Conservation (phyloP, 371 early-diverging fungal species). For the Syncephalastrum sp. region DNA sequence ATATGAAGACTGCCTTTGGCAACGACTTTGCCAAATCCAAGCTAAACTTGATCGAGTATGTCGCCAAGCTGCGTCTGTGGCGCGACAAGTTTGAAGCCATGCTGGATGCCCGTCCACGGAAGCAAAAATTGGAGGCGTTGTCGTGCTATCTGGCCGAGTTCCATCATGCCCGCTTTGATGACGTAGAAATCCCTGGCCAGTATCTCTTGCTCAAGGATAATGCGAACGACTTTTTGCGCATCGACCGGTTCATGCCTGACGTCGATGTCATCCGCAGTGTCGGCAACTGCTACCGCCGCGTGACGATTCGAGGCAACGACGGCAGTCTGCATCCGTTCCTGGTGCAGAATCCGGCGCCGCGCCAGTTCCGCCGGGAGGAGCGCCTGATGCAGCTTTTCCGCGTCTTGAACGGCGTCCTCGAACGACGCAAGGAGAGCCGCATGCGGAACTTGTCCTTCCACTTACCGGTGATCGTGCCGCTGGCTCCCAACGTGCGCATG, state of each 20-base stretch:
- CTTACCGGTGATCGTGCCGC: slow-evolving; percentile 85
- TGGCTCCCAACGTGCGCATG: slow-evolving; percentile 92
- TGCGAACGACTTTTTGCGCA: slow-evolving; percentile 89
- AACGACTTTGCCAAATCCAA: slow-evolving; percentile 84
- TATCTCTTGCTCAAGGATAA: slow-evolving; percentile 83
- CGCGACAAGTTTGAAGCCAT: slow-evolving; percentile 86
- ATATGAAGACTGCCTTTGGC: slow-evolving; percentile 80
- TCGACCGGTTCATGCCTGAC: slow-evolving; percentile 92
- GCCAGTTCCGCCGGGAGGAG: slow-evolving; percentile 91
- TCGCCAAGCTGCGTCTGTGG: slow-evolving; percentile 83
- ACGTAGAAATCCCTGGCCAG: slow-evolving; percentile 98
- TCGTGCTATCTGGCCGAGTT: slow-evolving; percentile 94
- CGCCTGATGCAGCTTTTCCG: slow-evolving; percentile 91
- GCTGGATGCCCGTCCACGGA: slow-evolving; percentile 78
- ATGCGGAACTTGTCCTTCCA: slow-evolving; percentile 87
- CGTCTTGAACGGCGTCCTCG: slow-evolving; percentile 83
- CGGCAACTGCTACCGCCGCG: slow-evolving; percentile 69
- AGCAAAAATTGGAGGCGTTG: slow-evolving; percentile 81
- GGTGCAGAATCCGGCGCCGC: slow-evolving; percentile 88
- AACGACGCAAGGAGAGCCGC: slow-evolving; percentile 74
- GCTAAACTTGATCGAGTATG: slow-evolving; percentile 78
- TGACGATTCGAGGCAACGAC: slow-evolving; percentile 91
- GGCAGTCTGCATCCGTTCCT: slow-evolving; percentile 88
- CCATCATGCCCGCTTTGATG: slow-evolving; percentile 96
- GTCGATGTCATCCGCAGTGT: slow-evolving; percentile 82